Evolutionary conservation across 768 basidiomycete species (phyloP), one percentile per base, ranked within the genome.

Genomic region (Amanita jacksonii): DNA sequence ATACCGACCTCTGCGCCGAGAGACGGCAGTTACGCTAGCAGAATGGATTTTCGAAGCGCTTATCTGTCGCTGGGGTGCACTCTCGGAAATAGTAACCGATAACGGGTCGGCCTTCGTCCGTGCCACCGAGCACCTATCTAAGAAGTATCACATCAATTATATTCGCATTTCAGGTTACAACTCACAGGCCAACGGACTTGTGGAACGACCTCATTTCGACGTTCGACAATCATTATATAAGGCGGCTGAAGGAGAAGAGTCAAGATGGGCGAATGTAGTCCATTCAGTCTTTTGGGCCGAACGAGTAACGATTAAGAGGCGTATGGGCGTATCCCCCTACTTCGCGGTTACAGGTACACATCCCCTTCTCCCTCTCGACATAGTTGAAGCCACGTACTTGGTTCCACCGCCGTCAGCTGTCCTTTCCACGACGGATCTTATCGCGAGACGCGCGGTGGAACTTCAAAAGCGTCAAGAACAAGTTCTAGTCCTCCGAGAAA

Each of bases 241-340:
- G 34, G 59, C 63, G 0, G 51, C 54, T 3, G 52, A 58, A 4
- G 59, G 63, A 1, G 55, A 65, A 23, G 40, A 56, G 24, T 30
- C 49, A 0, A 57, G 57, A 22, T 72, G 70, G 68, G 54, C 52
- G 0, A 31, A n/a, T 3, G 32, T 54, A 3, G 46, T 47, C 0
- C 47, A 54, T 5, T 51, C 49, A 1, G 50, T 62, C 0, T 57
- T 71, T 13, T 69, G 66, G 66, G 55, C 69, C 0, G 64, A 73
- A 4, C 44, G 58, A 0, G 52, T 68, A 1, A 67, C 66, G 0
- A 46, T 55, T 0, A 48, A 57, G 0, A 49, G 55, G 2, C 38
- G 54, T 0, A 55, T 60, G 10, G 65, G 66, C 0, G 62, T 54
- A 33, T 64, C 62, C 0, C 66, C 64, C 0, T 66, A 59, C 45